phyloP scores from a whole-genome alignment of 140 eudicot species.

The Senecio squalidus region DNA sequence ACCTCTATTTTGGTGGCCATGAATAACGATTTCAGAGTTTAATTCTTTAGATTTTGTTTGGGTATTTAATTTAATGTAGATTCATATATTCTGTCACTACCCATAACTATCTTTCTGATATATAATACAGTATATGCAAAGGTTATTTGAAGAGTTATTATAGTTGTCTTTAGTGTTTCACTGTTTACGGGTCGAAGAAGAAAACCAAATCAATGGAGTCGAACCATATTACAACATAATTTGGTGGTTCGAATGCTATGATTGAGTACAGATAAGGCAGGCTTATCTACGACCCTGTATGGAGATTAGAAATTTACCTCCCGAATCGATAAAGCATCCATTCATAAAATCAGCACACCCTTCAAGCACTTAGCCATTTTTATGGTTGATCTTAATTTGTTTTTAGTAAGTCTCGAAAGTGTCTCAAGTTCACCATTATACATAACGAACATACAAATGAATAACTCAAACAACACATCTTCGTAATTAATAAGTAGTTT shows the following conservation, averaged over 20 bases:
- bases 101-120: constrained; percentile 6
- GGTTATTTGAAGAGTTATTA: constrained; percentile 22
- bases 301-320: no score
- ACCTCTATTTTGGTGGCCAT: constrained; percentile 20
- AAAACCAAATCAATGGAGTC: neutral
- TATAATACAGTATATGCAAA: constrained; percentile 20
- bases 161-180: no score
- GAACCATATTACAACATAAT: constrained; percentile 1
- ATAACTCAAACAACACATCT: neutral
- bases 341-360: no score
- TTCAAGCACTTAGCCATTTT: no score
- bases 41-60: neutral
- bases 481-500: neutral
- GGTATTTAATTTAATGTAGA: constrained; percentile 23
- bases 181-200: neutral
- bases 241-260: constrained; percentile 7
- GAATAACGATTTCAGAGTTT: constrained; percentile 7
- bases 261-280: no score
- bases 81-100: constrained; percentile 9
- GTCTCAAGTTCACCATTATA: neutral
- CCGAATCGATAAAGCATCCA: no score
- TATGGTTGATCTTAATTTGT: neutral
- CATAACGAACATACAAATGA: neutral
- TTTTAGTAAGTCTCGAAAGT: neutral
- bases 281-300: no score